Evolutionary conservation across 441 rosid genomes (phyloP), one percentile per base, ranked within the genome.

Genomic region (Omphalea diandra): DNA sequence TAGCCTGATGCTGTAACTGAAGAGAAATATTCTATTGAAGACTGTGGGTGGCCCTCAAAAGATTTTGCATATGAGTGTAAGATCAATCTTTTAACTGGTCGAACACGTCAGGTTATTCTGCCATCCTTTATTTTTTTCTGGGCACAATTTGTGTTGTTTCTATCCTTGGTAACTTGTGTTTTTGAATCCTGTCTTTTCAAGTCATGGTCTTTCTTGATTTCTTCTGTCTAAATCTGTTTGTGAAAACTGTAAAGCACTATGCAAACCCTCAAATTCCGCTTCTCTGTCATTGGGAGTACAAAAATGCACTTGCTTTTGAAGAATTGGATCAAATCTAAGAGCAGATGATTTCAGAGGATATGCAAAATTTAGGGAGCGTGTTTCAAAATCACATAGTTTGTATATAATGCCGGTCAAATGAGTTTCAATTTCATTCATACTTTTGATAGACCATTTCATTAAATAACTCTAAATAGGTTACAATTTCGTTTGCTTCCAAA

Each of bases 81-180:
- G 81, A 88, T 93, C 70, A 93, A 89, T 79, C 96, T 93, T 60
- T 46, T 93, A 78, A 90, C 98, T 70, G 98, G 98, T 29, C 86
- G 83, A 29, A 93, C 98, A 64, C 97, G 89, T 81, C 98, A 93
- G 96, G 97, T 90, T n/a, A 63, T 65, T 61, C 44, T 14, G 14
- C 54, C 65, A 31, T 55, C 56, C 27, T 60, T 47, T 32, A 50
- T n/a, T 65, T 33, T 40, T 74, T 32, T 43, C 70, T 68, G 50
- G 40, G 1, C 53, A 35, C 29, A 22, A 43, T 7, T 38, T 32
- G 33, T 66, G 47, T 31, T 59, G n/a, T 70, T 72, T 27, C 43
- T 5, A 14, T 68, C 17, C 36, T 8, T 18, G 1, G n/a, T 32
- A 49, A 32, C 27, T 33, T 29, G 4, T n/a, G 17, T 5, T 6